Percentiles rank a stretch among this genome's conserved stretches.
Conservation (phyloP, 352 stramenopile species). For the Pythium chondricola region DNA sequence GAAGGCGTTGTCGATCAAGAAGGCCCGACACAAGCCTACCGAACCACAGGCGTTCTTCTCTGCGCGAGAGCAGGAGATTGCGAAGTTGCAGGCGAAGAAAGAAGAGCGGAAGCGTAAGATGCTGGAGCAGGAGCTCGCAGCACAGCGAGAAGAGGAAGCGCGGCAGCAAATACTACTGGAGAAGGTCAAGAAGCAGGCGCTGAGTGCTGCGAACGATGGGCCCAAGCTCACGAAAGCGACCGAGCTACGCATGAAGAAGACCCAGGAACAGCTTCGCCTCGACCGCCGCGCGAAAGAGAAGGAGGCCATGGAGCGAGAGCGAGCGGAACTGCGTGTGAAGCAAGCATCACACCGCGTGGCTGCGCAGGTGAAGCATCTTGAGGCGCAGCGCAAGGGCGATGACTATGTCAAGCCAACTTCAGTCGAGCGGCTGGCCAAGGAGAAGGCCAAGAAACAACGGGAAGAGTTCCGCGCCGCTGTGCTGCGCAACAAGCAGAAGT, state of each 20-base stretch:
- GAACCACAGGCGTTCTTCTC: conserved; percentile 41
- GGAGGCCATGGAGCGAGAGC: conserved; percentile 20
- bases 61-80: conserved; percentile 31
- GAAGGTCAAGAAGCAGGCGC: conserved; percentile 13
- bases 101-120: conserved; percentile 35
- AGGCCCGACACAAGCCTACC: conserved; percentile 20
- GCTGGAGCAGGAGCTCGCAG: conserved; percentile 30
- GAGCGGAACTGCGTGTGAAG: conserved; percentile 30
- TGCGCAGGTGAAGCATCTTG: conserved; percentile 44
- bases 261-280: conserved; percentile 25
- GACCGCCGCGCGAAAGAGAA: conserved; percentile 33
- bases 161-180: conserved; percentile 33
- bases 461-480: conserved; percentile 58
- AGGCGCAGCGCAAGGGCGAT: conserved; percentile 34
- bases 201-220: conserved; percentile 1
- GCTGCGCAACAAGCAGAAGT: conserved; percentile 52
- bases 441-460: conserved; percentile 50
- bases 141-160: conserved; percentile 18
- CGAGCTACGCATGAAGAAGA: conserved; percentile 45
- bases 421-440: conserved; percentile 36
- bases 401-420: conserved; percentile 37
- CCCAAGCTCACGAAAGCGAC: conserved; percentile 43
- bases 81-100: conserved; percentile 38
- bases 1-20: conserved; percentile 26
- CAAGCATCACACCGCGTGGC: conserved; percentile 43